Evolutionary conservation across 176 grass and related monocot species (phyloP).

Genomic region (Pharus latifolius): DNA sequence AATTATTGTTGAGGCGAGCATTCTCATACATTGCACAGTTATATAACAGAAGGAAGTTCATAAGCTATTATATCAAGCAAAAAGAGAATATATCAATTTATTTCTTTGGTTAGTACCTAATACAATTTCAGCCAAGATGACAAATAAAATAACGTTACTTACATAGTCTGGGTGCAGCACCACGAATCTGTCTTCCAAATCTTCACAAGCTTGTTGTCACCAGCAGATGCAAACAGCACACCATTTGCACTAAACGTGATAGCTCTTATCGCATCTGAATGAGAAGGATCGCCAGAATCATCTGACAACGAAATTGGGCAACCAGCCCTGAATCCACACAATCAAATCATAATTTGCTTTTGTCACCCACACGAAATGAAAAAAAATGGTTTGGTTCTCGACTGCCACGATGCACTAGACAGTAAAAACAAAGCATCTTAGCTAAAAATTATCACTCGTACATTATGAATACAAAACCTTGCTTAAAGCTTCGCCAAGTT

Average conservation of each 20-base stretch:
- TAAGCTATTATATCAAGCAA: not conserved
- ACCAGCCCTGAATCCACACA: constrained; percentile 28
- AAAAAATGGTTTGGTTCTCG: not conserved
- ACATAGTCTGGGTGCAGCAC: constrained; percentile 60
- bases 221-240: constrained; percentile 57
- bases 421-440: not conserved
- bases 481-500: not conserved
- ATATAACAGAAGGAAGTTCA: not conserved
- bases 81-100: too few species aligned
- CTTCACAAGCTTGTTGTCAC: constrained; percentile 87
- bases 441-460: not conserved
- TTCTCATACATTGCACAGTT: not conserved
- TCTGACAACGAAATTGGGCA: constrained; percentile 36
- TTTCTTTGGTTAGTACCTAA: too few species aligned
- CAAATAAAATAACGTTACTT: not conserved
- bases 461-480: not conserved
- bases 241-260: constrained; percentile 48
- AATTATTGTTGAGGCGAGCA: not conserved
- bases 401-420: not conserved
- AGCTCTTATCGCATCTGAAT: constrained; percentile 67
- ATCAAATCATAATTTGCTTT: not conserved
- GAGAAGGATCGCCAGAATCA: constrained; percentile 30
- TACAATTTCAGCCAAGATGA: not conserved
- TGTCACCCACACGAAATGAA: not conserved
- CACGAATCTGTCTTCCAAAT: constrained; percentile 72